phyloP scores from a whole-genome alignment of 257 asterid genomes.

The Solanum rostratum region DNA sequence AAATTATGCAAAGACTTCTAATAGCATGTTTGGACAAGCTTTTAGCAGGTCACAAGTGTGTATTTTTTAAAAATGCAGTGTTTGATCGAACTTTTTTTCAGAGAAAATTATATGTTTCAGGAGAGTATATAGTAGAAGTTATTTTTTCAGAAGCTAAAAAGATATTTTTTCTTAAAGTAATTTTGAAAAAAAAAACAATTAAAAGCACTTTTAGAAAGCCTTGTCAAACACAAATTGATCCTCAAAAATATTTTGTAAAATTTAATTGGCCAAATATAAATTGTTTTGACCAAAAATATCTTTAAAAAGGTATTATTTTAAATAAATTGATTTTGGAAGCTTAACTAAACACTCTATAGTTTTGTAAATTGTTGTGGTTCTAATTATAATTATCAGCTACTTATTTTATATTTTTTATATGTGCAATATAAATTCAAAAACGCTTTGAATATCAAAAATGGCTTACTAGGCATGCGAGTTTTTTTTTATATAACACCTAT shows the following conservation, averaged over 20 bases:
- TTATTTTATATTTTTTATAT: too few relatives aligned
- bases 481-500: not conserved
- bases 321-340: too few relatives aligned
- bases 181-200: not conserved
- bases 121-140: not conserved
- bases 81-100: not conserved
- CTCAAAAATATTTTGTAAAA: too few relatives aligned
- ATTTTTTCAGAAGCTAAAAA: too few relatives aligned
- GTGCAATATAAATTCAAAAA: not conserved
- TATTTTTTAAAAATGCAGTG: not conserved
- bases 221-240: too few relatives aligned
- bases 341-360: too few relatives aligned
- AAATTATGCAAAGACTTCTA: not conserved
- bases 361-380: not conserved
- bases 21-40: not conserved
- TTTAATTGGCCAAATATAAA: too few relatives aligned
- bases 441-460: not conserved
- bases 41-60: not conserved
- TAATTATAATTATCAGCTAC: too few relatives aligned
- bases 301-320: too few relatives aligned
- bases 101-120: too few relatives aligned
- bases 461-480: not conserved
- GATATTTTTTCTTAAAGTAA: too few relatives aligned
- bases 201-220: not conserved
- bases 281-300: too few relatives aligned